Conservation (phyloP, 768 basidiomycete genomes). For the Termitomyces heimii region DNA sequence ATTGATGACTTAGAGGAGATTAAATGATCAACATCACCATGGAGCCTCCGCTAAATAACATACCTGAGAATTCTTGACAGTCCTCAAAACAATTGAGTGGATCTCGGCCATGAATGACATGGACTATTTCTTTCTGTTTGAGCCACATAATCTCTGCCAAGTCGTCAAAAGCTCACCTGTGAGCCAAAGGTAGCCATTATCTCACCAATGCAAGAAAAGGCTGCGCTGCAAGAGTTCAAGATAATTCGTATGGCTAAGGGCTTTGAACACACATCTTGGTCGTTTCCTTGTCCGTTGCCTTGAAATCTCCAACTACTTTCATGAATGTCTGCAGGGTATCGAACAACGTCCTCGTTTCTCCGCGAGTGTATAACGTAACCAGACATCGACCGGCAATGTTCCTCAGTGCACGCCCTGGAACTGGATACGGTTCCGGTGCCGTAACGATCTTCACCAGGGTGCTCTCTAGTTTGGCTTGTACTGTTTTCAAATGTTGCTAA, state of each 20-base stretch:
- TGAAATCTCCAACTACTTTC: conserved; percentile 68
- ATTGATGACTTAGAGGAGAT: conserved; percentile 57
- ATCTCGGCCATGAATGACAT: conserved; percentile 97
- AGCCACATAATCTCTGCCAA: not conserved
- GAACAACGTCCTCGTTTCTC: conserved; percentile 81
- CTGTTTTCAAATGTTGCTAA: conserved; percentile 62
- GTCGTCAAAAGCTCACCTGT: conserved; percentile 48
- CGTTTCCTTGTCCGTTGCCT: conserved; percentile 54
- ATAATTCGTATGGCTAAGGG: not conserved
- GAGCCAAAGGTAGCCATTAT: conserved; percentile 81
- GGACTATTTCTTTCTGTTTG: conserved; percentile 41
- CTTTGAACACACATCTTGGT: conserved; percentile 54
- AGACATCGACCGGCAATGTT: conserved; percentile 77
- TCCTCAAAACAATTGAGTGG: conserved; percentile 55
- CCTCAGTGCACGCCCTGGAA: conserved; percentile 83
- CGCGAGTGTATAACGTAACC: conserved; percentile 63
- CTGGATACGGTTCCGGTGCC: conserved; percentile 61
- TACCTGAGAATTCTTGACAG: conserved; percentile 68
- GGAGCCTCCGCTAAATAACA: conserved; percentile 20
- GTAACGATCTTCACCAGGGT: conserved; percentile 63
- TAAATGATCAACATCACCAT: conserved; percentile 2
- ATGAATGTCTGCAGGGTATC: conserved; percentile 80
- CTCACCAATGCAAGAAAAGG: conserved; percentile 84
- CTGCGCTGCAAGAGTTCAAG: conserved; percentile 46
- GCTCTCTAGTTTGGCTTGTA: conserved; percentile 57